A percentile compares a stretch with the other conserved stretches of the same genome.
These are phyloP conservation scores for Elaeagnus macrophylla DNA, from an alignment of 306 rosid genomes.

Conservation along the genomic window DNA sequence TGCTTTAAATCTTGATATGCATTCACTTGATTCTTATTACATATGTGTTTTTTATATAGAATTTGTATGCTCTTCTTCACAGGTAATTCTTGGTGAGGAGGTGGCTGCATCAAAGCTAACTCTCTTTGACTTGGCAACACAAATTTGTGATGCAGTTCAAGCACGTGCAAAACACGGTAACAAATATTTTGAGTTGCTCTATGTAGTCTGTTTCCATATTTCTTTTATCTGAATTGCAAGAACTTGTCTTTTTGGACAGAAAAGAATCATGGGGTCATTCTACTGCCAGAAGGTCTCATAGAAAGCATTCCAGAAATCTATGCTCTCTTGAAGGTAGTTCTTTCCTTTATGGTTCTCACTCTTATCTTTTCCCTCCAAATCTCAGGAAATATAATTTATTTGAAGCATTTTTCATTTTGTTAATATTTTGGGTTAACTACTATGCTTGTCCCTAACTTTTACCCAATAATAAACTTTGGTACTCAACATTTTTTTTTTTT, in stretches of 20 bases:
- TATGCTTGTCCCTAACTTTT: too few relatives aligned
- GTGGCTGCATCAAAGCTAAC: constrained; percentile 96
- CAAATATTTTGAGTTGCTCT: constrained; percentile 18
- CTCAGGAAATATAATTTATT: not conserved
- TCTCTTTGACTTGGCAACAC: constrained; percentile 69
- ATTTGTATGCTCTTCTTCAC: constrained; percentile 18
- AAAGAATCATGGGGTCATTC: constrained; percentile 89
- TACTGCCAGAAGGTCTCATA: constrained; percentile 90
- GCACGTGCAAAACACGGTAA: constrained; percentile 87
- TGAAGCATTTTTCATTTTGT: not conserved
- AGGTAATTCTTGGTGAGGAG: constrained; percentile 97
- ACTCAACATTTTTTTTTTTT: too few relatives aligned
- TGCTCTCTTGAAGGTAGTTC: constrained; percentile 79
- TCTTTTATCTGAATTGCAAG: constrained; percentile 17
- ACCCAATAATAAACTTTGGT: too few relatives aligned
- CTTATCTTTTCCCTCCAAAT: not conserved
- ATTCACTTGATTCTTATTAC: not conserved
- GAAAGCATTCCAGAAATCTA: constrained; percentile 98
- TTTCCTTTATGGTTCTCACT: not conserved
- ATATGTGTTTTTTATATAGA: not conserved
- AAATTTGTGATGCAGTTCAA: constrained; percentile 87
- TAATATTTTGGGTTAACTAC: too few relatives aligned
- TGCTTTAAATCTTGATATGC: not conserved
- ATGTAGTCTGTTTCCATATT: not conserved
- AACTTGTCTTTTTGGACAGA: constrained; percentile 38